phyloP scores from a whole-genome alignment of 441 rosid species.

The Croton setiger region DNA sequence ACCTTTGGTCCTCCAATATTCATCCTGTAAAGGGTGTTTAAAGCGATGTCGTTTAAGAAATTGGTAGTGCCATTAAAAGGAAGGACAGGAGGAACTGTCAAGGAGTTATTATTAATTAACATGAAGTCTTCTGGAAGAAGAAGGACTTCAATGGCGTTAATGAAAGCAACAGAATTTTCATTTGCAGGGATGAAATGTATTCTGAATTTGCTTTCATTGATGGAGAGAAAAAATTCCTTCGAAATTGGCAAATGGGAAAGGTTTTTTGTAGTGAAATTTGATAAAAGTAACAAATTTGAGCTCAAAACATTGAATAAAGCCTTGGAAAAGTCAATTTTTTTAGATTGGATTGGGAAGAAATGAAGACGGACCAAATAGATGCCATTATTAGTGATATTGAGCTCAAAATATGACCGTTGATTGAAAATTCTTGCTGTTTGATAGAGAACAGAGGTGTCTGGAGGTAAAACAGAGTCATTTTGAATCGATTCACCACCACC shows the following conservation, averaged over 20 bases:
- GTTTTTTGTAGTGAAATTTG: too few relatives aligned
- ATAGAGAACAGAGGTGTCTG: conserved; percentile 22
- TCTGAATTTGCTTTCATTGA: too few relatives aligned
- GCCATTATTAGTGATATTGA: too few relatives aligned
- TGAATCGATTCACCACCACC: background rate
- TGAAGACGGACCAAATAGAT: too few relatives aligned
- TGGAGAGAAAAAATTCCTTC: too few relatives aligned
- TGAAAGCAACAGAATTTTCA: conserved; percentile 30
- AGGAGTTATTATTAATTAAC: background rate
- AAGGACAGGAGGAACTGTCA: background rate
- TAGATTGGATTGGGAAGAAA: too few relatives aligned
- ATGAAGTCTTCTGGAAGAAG: conserved; percentile 31
- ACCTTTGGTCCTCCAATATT: conserved; percentile 46
- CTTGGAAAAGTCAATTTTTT: too few relatives aligned
- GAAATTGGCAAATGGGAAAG: too few relatives aligned
- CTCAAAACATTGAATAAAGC: too few relatives aligned
- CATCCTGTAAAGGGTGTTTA: conserved; percentile 42
- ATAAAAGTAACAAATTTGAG: too few relatives aligned
- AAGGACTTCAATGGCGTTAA: conserved; percentile 49
- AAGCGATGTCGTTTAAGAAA: conserved; percentile 18
- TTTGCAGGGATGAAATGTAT: conserved; percentile 15
- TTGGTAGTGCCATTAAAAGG: background rate
- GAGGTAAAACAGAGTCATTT: conserved; percentile 5
- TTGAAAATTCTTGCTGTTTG: conserved; percentile 26
- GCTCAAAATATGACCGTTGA: too few relatives aligned